phyloP scores from a whole-genome alignment of 305 asterid genomes.

The Euphrasia arctica region DNA sequence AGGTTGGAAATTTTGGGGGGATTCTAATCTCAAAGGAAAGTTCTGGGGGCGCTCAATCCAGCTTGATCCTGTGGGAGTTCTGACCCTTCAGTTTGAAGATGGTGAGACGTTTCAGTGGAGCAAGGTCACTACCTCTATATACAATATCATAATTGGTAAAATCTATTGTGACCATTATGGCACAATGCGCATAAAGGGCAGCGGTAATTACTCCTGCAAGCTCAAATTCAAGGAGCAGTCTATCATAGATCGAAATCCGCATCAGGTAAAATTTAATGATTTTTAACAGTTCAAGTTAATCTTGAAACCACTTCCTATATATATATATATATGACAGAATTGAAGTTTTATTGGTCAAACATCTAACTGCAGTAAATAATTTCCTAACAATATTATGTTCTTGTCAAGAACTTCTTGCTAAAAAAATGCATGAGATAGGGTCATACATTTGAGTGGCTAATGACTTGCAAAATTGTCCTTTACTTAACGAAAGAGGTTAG shows the following conservation, averaged over 20 bases:
- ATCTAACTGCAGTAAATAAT: constrained; percentile 6
- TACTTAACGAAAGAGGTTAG: background rate
- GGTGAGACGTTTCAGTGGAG: constrained; percentile 98
- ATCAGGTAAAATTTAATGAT: constrained; percentile 58
- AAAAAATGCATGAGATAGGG: background rate
- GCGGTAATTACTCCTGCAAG: constrained; percentile 91
- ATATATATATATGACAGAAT: too few species aligned
- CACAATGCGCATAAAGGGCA: constrained; percentile 94
- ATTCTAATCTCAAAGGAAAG: constrained; percentile 95
- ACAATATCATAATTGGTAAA: constrained; percentile 90
- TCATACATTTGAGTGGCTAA: constrained; percentile 7
- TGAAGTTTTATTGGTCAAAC: constrained; percentile 3
- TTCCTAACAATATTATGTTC: background rate
- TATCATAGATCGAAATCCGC: constrained; percentile 95
- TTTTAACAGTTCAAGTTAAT: constrained; percentile 15
- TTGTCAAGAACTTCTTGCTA: background rate
- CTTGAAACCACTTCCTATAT: constrained; percentile 9
- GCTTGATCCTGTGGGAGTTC: constrained; percentile 92
- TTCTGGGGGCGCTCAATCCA: constrained; percentile 99
- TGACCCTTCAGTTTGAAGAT: constrained; percentile 89
- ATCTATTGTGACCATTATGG: constrained; percentile 97
- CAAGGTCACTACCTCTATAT: constrained; percentile 96
- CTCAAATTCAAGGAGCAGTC: constrained; percentile 99
- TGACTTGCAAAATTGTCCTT: constrained; percentile 1
- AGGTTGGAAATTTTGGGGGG: constrained; percentile 99